Evolutionary conservation across 73 alveolate genomes (phyloP), one percentile per base, ranked within the genome.

Genomic region (Tetrahymena malaccensis): DNA sequence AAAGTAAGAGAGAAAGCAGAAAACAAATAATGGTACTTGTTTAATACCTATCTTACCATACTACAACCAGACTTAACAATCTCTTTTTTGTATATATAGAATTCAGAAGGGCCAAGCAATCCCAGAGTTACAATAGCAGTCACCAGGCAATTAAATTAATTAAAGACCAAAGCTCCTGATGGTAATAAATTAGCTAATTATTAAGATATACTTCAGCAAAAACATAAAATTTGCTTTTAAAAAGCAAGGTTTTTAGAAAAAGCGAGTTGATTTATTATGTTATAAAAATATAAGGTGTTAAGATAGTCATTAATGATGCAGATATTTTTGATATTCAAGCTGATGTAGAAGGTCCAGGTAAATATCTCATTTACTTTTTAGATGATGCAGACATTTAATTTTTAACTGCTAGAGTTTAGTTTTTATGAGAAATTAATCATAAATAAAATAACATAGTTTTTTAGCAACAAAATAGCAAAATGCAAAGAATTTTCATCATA

Each of bases 301-400:
- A 95, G 31, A 97, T 98, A 93, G 96, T 98, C 19, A 96, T 97
- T 13, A 99, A 98, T 93, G 96, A 96, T 55, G 99, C 97, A 93
- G 99, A 99, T 96, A 96, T 99, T 15, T 97, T 98, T 94, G 99
- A 99, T 94, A 98, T 99, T 38, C 98, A 99, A 97, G 99, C 99
- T 1, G 99, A 99, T 93, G 98, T 99, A 9, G 97, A 96, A 70
- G 99, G 99, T 12, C 99, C 99, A 57, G 97, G 98, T 97, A 97
- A 93, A 56, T 35, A 37, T 16, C n/a, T 35, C 44, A 15, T 8
- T 27, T 25, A 94, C 10, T 34, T 35, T 4, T 27, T n/a, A 85
- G 83, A 57, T 19, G 22, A 34, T 19, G 43, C 43, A 22, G 50
- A 70, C 89, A 70, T n/a, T 19, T 21, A 19, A 19, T 40, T 34